Base-by-base conservation (phyloP, 2,329 filamentous ascomycete genomes). In the Claviceps monticola region DNA sequence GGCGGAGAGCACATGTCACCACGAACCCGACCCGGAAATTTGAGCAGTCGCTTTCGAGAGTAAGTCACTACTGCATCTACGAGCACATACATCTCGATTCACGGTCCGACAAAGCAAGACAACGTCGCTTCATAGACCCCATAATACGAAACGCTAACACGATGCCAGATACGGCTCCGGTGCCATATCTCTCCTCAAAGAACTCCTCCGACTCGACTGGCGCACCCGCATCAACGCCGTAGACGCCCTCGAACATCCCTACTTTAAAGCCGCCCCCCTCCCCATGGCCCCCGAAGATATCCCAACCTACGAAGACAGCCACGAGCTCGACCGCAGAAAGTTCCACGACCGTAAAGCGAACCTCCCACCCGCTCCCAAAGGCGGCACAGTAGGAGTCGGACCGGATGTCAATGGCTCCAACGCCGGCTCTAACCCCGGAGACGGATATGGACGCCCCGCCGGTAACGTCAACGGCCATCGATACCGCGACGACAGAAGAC, bases 311-410 rank as follows among this genome's bases (percentile, higher is more conserved):
- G 88, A 95, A 63, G 91, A 96, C 61, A 95, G 89, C 45, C 93
- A 98, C 67, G 93, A 98, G 67, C 74, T 97, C n/a, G 93, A 98
- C 64, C 80, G 91, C 49, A 82, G 89, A 64, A 94, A 91, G 68
- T 91, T 89, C 59, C 84, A 94, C 58, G 86, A 89, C 53, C 84
- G 93, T 61, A 88, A 88, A 62, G 85, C 85, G 21, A 85, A 83
- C 21, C 76, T 91, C 11, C 91, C 91, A 4, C 91, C 93, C 13
- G 93, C 91, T 0, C 93, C 93, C 0, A 89, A 91, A 59, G 91
- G 90, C 13, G 91, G 88, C 4, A 89, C 88, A 1, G 89, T 95
- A 3, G 91, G 91, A 14, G 81, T 88, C 61, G 81, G 80, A n/a
- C 73, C 74, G 1, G 73, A 74, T 29, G 73, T 74, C 9, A 74